These are phyloP conservation scores for Entomortierella lignicola DNA, from an alignment of 192 early-diverging fungal genomes.

Conservation along the genomic window DNA sequence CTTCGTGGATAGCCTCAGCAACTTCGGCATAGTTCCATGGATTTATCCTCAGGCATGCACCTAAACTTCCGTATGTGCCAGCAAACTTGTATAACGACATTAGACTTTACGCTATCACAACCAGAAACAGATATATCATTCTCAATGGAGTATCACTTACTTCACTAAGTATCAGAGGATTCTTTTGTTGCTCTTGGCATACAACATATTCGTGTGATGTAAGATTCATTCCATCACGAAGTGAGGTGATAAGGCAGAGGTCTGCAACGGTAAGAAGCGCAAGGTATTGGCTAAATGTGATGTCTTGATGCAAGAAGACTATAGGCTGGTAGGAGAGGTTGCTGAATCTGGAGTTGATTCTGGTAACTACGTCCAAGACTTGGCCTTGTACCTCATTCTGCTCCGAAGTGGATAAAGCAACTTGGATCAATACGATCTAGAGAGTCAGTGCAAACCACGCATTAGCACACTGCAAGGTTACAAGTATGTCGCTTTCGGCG, in stretches of 20 bases:
- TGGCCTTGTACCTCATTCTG: slow-evolving; percentile 90
- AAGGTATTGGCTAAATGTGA: slow-evolving; percentile 91
- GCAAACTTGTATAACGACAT: slow-evolving; percentile 74
- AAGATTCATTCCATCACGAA: slow-evolving; percentile 98
- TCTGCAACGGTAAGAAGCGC: slow-evolving; percentile 91
- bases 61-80: slow-evolving; percentile 92
- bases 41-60: slow-evolving; percentile 89
- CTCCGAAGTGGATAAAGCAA: slow-evolving; percentile 91
- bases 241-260: slow-evolving; percentile 87
- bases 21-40: slow-evolving; percentile 95
- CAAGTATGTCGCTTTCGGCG: not conserved
- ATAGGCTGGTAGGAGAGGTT: slow-evolving; percentile 92
- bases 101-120: not conserved
- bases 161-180: slow-evolving; percentile 92
- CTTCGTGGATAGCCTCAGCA: slow-evolving; percentile 90
- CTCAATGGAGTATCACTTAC: slow-evolving; percentile 22
- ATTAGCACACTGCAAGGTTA: no score
- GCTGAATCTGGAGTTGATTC: slow-evolving; percentile 93
- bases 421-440: slow-evolving; percentile 92
- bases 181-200: slow-evolving; percentile 86
- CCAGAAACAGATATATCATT: not conserved
- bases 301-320: slow-evolving; percentile 90
- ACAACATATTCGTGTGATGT: slow-evolving; percentile 95
- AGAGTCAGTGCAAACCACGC: not conserved
- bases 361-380: slow-evolving; percentile 89